Percentiles rank a stretch among this genome's conserved stretches.
These are phyloP conservation scores for Trichoderma harzianum DNA, from an alignment of 2,329 filamentous ascomycete species.

Conservation along the genomic window DNA sequence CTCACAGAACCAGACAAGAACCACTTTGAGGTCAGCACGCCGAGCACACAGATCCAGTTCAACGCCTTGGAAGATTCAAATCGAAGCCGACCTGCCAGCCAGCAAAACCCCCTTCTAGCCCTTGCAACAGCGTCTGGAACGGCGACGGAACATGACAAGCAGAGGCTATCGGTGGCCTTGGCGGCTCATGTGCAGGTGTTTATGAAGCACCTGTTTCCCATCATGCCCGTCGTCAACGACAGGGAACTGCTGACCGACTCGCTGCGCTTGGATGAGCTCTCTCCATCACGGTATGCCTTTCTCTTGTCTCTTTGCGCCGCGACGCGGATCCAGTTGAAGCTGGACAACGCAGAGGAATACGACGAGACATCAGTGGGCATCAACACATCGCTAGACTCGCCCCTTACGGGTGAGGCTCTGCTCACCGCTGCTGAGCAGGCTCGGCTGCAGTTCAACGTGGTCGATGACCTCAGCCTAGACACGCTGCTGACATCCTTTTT, in stretches of 20 bases:
- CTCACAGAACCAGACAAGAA: conserved; percentile 14
- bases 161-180: conserved; percentile 25
- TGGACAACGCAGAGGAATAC: conserved; percentile 24
- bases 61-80: neutral
- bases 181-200: conserved; percentile 30
- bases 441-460: conserved; percentile 28
- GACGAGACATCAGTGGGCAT: conserved; percentile 21
- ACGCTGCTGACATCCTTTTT: conserved; percentile 32
- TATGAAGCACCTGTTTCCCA: conserved; percentile 32
- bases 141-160: conserved; percentile 19
- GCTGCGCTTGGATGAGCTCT: conserved; percentile 24
- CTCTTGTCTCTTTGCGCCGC: conserved; percentile 30
- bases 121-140: neutral
- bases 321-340: conserved; percentile 29
- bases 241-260: conserved; percentile 29
- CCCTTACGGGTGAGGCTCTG: conserved; percentile 27
- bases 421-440: conserved; percentile 28
- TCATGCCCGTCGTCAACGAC: conserved; percentile 32
- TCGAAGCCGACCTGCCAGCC: neutral
- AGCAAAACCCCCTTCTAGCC: neutral
- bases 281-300: conserved; percentile 29
- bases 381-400: conserved; percentile 22
- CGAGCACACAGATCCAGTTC: conserved; percentile 12
- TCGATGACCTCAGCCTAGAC: conserved; percentile 29
- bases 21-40: conserved; percentile 26